Evolutionary conservation across 129 eudicot genomes (phyloP).

Genomic region (Logfia minima): DNA sequence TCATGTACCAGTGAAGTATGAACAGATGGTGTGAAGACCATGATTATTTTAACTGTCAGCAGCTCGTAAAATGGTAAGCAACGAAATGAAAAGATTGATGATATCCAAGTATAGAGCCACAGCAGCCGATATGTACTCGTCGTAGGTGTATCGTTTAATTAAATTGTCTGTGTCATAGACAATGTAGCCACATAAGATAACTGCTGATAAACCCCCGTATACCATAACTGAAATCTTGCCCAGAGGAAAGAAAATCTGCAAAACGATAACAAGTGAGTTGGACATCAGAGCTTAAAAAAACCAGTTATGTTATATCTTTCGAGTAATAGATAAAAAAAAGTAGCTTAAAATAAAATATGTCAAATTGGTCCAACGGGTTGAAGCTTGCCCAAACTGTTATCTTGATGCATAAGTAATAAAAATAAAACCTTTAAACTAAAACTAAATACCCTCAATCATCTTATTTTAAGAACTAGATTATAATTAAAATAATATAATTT

Average conservation of each 20-base stretch:
- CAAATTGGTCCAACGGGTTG: not conserved
- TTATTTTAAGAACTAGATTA: not conserved
- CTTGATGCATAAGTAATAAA: not conserved
- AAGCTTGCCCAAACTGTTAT: not conserved
- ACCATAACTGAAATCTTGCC: conserved; percentile 48
- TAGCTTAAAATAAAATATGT: not conserved
- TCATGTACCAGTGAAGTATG: conserved; percentile 19
- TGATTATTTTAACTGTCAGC: conserved; percentile 25
- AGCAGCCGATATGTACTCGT: conserved; percentile 71
- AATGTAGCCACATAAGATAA: conserved; percentile 69
- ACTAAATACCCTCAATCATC: not conserved
- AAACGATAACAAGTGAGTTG: not conserved
- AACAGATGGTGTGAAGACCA: conserved; percentile 8
- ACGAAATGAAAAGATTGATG: conserved; percentile 56
- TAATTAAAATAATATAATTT: not conserved
- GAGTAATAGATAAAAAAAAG: too few relatives aligned
- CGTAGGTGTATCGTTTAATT: conserved; percentile 67
- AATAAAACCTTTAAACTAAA: not conserved
- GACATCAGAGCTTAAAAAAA: not conserved
- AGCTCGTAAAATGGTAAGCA: conserved; percentile 40
- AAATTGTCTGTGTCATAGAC: conserved; percentile 76
- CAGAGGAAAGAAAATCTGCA: conserved; percentile 62
- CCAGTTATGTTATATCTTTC: not conserved
- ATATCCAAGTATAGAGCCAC: conserved; percentile 62
- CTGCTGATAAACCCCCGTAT: conserved; percentile 58